Conservation (phyloP, 495 filamentous ascomycete genomes). For the Pseudevernia furfuracea region DNA sequence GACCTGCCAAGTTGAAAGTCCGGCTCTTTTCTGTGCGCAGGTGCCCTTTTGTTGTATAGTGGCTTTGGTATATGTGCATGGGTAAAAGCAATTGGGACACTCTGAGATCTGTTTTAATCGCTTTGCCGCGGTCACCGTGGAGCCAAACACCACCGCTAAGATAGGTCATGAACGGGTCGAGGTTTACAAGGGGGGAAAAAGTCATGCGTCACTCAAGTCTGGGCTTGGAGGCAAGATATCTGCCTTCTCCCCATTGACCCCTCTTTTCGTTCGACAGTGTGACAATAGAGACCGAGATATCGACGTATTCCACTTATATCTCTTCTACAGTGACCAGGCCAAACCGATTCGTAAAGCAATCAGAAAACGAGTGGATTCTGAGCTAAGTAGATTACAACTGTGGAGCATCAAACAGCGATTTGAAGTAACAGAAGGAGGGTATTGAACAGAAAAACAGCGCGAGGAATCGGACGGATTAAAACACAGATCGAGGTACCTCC, state of each 20-base stretch:
- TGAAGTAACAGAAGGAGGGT: not conserved
- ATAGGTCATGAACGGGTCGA: not conserved
- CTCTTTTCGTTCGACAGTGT: no score
- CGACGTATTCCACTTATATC: no score
- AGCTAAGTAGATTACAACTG: not conserved
- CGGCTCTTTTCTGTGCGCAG: no score
- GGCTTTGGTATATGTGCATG: no score
- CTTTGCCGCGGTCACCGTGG: not conserved
- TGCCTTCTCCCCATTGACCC: no score
- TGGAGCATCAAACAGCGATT: not conserved
- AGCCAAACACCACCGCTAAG: not conserved
- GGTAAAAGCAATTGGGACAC: no score
- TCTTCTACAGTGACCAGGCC: no score
- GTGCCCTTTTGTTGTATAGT: no score
- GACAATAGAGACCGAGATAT: no score
- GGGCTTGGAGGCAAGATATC: not conserved
- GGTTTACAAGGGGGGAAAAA: not conserved
- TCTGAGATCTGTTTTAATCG: not conserved
- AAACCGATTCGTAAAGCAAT: not conserved
- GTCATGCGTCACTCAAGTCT: not conserved
- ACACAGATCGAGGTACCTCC: not conserved
- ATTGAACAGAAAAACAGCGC: not conserved
- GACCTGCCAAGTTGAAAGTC: no score
- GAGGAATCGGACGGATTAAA: not conserved
- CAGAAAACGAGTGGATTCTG: not conserved